A percentile compares a stretch with the other conserved stretches of the same genome.
Conservation (phyloP, 306 rosid genomes). For the Benincasa hispida region DNA sequence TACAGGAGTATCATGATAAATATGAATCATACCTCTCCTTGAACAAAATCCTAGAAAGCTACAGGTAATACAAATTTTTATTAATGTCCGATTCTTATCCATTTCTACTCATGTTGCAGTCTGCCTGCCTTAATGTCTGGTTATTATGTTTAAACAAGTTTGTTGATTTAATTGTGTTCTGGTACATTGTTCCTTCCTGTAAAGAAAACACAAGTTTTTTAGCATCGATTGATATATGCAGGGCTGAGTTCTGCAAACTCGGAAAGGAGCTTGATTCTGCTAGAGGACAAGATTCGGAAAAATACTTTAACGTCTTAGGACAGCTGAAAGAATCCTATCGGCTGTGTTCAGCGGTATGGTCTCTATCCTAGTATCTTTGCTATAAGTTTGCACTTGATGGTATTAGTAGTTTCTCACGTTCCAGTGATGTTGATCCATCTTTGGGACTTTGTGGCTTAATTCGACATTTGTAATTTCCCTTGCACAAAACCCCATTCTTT, state of each 20-base stretch:
- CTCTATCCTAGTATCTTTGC: neutral
- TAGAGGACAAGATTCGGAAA: conserved; percentile 45
- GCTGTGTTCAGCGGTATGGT: conserved; percentile 54
- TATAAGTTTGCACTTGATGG: neutral
- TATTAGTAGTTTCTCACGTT: neutral
- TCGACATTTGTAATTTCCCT: neutral
- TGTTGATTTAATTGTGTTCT: neutral
- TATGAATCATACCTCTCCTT: conserved; percentile 72
- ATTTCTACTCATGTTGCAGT: neutral
- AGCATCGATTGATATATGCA: conserved; percentile 11
- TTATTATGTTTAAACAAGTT: neutral
- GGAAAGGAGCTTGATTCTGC: conserved; percentile 52
- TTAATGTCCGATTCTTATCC: neutral
- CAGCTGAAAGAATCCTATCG: conserved; percentile 65
- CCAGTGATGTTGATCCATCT: neutral
- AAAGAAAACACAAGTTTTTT: neutral
- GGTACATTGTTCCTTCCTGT: conserved; percentile 6
- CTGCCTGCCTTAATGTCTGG: neutral
- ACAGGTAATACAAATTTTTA: conserved; percentile 35
- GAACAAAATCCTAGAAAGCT: conserved; percentile 70
- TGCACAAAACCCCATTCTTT: neutral
- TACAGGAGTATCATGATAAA: conserved; percentile 77
- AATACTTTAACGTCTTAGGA: conserved; percentile 33
- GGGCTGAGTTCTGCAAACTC: conserved; percentile 55
- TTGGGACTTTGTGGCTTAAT: neutral